Base-by-base conservation (phyloP, 2,329 filamentous ascomycete genomes). In the Zasmidium citrigriseum region DNA sequence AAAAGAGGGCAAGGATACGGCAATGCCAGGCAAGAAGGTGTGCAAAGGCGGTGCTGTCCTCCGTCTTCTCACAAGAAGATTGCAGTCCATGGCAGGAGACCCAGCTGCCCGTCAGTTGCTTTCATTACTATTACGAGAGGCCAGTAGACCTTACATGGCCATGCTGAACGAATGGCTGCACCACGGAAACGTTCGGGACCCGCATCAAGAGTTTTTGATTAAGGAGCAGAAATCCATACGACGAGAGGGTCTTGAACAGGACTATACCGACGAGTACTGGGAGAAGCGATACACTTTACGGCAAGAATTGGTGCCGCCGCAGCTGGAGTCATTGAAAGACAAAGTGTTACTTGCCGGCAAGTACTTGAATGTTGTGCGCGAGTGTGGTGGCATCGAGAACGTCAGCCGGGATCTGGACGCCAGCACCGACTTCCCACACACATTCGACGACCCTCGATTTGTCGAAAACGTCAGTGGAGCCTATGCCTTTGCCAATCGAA, bases 161-260 rank as follows among this genome's bases (percentile, higher is more conserved):
- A 99, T 99, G 95, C 79, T 99, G 60, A 99, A 99, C 70, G 93
- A 98, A 73, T 99, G 95, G 95, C 80, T 99, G 16, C 95, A 99
- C 71, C 93, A 96, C 70, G 95, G 95, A 41, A 91, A 89, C 50
- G 98, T 99, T 74, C 91, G 89, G 69, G 95, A 99, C 72, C 91
- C 93, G 0, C 93, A 98, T 73, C 85, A 88, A 1, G 95, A 99
- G 73, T 99, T 99, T 67, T 78, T 99, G 54, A 88, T 99, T 70
- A 96, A 96, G 71, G 95, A 98, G 74, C 91, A 96, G 68, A 96
- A 93, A 75, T 96, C 93, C 70, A 97, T 99, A 67, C 89, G 89
- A 58, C 86, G 95, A 44, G 95, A 98, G 73, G 85, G 90, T 59
- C 79, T 99, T 2, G 92, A 98, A 70, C 89, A 96, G 71, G 95